phyloP scores from a whole-genome alignment of 2,329 filamentous ascomycete genomes.

The Aspergillus chevalieri region DNA sequence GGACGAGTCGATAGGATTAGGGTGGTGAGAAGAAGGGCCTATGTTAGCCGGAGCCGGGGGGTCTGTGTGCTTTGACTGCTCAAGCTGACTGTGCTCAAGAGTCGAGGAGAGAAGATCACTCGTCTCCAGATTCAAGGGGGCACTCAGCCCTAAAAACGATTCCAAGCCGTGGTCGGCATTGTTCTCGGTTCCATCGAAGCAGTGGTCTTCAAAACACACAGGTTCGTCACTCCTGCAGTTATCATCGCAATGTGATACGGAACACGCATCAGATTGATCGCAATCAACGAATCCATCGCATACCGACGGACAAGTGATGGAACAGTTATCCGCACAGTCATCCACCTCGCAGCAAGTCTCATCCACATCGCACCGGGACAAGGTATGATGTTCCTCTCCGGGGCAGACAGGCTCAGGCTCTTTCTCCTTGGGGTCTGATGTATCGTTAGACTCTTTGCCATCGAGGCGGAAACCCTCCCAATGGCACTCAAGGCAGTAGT shows the following conservation, averaged over 20 bases:
- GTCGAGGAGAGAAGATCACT: constrained; percentile 21
- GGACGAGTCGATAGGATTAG: constrained; percentile 4
- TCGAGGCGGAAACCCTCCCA: constrained; percentile 36
- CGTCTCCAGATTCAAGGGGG: constrained; percentile 24
- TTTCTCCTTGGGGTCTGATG: constrained; percentile 11
- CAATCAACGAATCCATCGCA: constrained; percentile 39
- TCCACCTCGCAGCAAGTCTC: constrained; percentile 36
- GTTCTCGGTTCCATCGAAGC: constrained; percentile 13
- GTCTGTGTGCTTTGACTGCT: constrained; percentile 17
- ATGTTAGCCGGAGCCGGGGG: constrained; percentile 11
- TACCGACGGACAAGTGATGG: constrained; percentile 32
- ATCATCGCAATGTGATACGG: constrained; percentile 18
- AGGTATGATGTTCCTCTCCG: constrained; percentile 22
- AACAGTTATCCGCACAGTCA: constrained; percentile 29
- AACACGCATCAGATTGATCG: constrained; percentile 32
- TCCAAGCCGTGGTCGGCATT: constrained; percentile 24
- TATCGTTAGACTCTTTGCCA: constrained; percentile 20
- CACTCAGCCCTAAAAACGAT: constrained; percentile 26
- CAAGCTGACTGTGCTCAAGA: constrained; percentile 10
- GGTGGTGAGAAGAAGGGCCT: constrained; percentile 4
- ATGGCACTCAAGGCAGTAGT: constrained; percentile 37
- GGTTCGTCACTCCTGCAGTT: constrained; percentile 24
- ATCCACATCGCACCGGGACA: constrained; percentile 23
- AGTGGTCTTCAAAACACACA: constrained; percentile 32
- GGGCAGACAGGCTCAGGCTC: constrained; percentile 24